Evolutionary conservation across 2,329 filamentous ascomycete species (phyloP).

Genomic region (Phaeosphaeriaceae sp.): DNA sequence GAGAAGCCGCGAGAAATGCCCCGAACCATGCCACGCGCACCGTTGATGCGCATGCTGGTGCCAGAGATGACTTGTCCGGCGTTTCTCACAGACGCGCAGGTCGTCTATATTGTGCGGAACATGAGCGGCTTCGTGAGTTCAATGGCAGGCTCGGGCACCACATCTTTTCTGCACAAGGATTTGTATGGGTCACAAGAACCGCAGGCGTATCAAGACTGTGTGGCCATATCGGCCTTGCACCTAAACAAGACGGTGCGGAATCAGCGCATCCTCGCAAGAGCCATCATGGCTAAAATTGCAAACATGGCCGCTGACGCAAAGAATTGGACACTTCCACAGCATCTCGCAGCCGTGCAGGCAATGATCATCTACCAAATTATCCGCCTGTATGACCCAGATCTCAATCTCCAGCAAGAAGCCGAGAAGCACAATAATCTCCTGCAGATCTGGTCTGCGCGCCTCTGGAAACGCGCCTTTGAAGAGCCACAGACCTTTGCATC

Average conservation of each 20-base stretch:
- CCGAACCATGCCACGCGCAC: not conserved
- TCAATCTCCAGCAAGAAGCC: conserved; percentile 21
- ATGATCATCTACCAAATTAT: conserved; percentile 43
- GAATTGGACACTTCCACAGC: conserved; percentile 30
- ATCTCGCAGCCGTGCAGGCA: conserved; percentile 42
- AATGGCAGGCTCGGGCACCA: conserved; percentile 31
- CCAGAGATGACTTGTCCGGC: conserved; percentile 24
- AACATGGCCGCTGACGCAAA: conserved; percentile 16
- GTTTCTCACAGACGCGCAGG: conserved; percentile 23
- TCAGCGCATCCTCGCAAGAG: conserved; percentile 18
- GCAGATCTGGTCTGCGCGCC: conserved; percentile 33
- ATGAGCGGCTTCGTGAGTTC: conserved; percentile 22
- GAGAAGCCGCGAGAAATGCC: not conserved
- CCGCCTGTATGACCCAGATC: conserved; percentile 33
- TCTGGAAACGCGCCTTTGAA: conserved; percentile 37
- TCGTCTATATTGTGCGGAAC: conserved; percentile 19
- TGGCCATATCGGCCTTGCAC: conserved; percentile 32
- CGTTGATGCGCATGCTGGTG: conserved; percentile 5
- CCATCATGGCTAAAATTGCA: conserved; percentile 31
- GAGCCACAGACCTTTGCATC: conserved; percentile 16
- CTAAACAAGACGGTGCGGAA: conserved; percentile 31
- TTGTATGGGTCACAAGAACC: conserved; percentile 30
- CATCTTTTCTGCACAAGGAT: conserved; percentile 31
- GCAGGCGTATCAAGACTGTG: conserved; percentile 34
- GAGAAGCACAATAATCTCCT: conserved; percentile 30